Conservation (phyloP, 352 stramenopile genomes). For the Saprolegnia diclina region DNA sequence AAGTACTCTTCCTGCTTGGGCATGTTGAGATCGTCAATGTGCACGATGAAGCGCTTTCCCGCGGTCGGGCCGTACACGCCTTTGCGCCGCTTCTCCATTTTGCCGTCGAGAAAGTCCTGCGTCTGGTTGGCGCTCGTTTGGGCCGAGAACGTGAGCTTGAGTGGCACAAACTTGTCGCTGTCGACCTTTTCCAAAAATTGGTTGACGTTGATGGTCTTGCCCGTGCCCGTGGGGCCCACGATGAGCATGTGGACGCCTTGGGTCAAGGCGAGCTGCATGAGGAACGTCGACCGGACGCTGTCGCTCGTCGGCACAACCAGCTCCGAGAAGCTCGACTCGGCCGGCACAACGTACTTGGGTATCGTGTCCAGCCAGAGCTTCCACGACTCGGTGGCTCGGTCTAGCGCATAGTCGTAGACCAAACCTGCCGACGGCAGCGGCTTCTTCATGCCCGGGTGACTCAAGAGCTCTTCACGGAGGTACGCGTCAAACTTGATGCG, state of each 20-base stretch:
- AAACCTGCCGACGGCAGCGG: conserved; percentile 50
- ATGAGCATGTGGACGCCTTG: conserved; percentile 88
- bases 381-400: conserved; percentile 73
- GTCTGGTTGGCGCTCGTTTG: conserved; percentile 92
- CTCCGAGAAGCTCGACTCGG: conserved; percentile 81
- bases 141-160: conserved; percentile 90
- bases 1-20: conserved; percentile 92
- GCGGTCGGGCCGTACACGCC: conserved; percentile 88
- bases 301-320: conserved; percentile 92
- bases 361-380: conserved; percentile 90
- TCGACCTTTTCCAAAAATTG: conserved; percentile 86
- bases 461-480: conserved; percentile 74
- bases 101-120: conserved; percentile 90
- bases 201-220: conserved; percentile 93
- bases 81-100: conserved; percentile 91
- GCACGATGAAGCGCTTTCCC: conserved; percentile 90
- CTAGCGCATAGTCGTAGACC: conserved; percentile 91
- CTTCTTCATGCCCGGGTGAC: conserved; percentile 45
- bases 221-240: conserved; percentile 90
- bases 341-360: conserved; percentile 61
- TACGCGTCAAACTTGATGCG: conserved; percentile 82
- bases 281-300: conserved; percentile 88
- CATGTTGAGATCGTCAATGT: conserved; percentile 96
- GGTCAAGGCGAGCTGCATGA: conserved; percentile 83
- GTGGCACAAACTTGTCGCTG: conserved; percentile 86